Evolutionary conservation across 2,329 filamentous ascomycete genomes (phyloP).

Genomic region (Seiridium cupressi): DNA sequence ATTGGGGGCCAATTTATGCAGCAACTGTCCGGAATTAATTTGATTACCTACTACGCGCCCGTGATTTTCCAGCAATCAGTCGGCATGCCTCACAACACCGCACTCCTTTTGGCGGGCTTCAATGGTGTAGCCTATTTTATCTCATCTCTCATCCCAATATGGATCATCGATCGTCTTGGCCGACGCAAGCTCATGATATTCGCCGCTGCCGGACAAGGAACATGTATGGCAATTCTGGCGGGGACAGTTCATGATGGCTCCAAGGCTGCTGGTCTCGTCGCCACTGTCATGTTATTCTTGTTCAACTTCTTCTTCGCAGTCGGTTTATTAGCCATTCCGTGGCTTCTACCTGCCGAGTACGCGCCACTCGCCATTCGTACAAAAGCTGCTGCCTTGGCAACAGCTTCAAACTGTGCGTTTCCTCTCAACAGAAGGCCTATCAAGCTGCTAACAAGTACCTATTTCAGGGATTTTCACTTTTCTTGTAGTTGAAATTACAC

Average conservation of each 20-base stretch:
- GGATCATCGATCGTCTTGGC: slow-evolving; percentile 41
- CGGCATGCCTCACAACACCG: slow-evolving; percentile 39
- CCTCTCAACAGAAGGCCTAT: too few relatives aligned
- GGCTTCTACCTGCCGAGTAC: slow-evolving; percentile 42
- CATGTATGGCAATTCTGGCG: slow-evolving; percentile 45
- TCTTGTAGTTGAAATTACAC: slow-evolving; percentile 19
- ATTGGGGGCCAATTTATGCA: slow-evolving; percentile 46
- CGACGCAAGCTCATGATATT: slow-evolving; percentile 60
- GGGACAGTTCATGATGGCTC: slow-evolving; percentile 38
- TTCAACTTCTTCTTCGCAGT: slow-evolving; percentile 42
- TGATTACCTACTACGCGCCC: slow-evolving; percentile 36
- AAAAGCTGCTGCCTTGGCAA: slow-evolving; percentile 34
- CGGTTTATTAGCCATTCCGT: slow-evolving; percentile 37
- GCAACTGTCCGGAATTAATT: slow-evolving; percentile 31
- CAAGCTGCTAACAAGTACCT: too few relatives aligned
- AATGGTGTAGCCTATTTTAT: slow-evolving; percentile 38
- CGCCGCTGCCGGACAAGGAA: slow-evolving; percentile 30
- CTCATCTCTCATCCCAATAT: slow-evolving; percentile 29
- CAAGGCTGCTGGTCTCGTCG: slow-evolving; percentile 37
- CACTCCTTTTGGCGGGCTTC: slow-evolving; percentile 53
- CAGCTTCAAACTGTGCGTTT: slow-evolving; percentile 30
- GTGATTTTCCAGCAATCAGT: slow-evolving; percentile 44
- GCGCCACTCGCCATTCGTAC: slow-evolving; percentile 37
- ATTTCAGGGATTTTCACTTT: slow-evolving; percentile 15
- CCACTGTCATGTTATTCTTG: slow-evolving; percentile 41